Evolutionary conservation across 768 basidiomycete species (phyloP), one percentile per base, ranked within the genome.

Genomic region (Auriculariales sp.): DNA sequence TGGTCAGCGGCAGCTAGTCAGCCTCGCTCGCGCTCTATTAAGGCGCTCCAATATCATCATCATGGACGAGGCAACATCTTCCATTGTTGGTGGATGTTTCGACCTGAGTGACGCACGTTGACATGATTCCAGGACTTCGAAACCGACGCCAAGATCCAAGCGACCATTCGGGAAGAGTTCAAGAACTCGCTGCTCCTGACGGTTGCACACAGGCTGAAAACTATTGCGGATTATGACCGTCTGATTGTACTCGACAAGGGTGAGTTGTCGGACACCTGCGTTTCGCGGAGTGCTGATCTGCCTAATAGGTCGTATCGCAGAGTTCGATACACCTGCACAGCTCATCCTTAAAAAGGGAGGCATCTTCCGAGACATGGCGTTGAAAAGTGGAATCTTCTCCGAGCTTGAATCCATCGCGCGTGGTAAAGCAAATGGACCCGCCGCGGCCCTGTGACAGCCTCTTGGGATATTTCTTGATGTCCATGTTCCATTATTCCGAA

Each of bases 101-200:
- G n/a, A n/a, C n/a, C 7, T 12, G 17, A 2, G 15, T 9, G 28
- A 29, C 19, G 24, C 32, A 19, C 15, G 19, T 4, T 9, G 45
- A 24, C 31, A 27, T 29, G 12, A 24, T 46, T 55, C n/a, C 57
- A 62, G 25, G 65, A 66, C 57, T 83, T 90, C 57, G 80, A 78
- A 10, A 90, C 91, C 32, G 91, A 93, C 57, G 76, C 83, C 5
- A 91, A 90, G 66, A 94, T 94, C 49, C 90, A 94, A 60, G 69
- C 76, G 28, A 83, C 90, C 1, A 92, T 95, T 45, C 70, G 90
- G 5, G 81, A 84, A 56, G 87, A 93, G 57, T 94, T 94, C 60
- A 76, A 70, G 5, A 72, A 78, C 34, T 83, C 81, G 7, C 22
- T 59, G 53, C 47, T 25, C n/a, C 60, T 46, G 57, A 52, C 49